Conservation (phyloP, 805 yeast species). For the Ogataea methanolica region DNA sequence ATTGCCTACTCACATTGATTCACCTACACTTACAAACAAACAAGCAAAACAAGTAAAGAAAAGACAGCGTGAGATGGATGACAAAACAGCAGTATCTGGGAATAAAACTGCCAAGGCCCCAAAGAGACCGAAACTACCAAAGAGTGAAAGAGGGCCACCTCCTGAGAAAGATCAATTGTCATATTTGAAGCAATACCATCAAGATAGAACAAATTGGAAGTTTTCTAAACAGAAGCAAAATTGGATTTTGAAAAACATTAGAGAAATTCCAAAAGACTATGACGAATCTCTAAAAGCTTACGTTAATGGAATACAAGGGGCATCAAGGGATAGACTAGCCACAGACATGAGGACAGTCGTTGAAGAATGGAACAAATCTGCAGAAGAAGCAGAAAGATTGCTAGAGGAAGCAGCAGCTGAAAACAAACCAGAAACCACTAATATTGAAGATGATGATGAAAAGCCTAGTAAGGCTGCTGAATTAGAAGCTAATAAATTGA, state of each 20-base stretch:
- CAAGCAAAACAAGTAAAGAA: conserved; percentile 38
- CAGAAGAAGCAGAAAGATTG: conserved; percentile 36
- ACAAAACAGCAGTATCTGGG: conserved; percentile 17
- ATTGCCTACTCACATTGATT: conserved; percentile 39
- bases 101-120: conserved; percentile 48
- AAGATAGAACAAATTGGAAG: conserved; percentile 66
- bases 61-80: conserved; percentile 22
- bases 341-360: conserved; percentile 44
- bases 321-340: conserved; percentile 54
- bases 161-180: conserved; percentile 74
- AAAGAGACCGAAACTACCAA: conserved; percentile 66
- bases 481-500: conserved; percentile 5
- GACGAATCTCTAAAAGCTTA: conserved; percentile 47
- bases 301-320: conserved; percentile 64
- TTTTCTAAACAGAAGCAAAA: conserved; percentile 84
- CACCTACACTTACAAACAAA: conserved; percentile 36
- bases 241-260: conserved; percentile 69
- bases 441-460: background rate
- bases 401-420: conserved; percentile 29
- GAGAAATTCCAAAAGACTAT: conserved; percentile 47
- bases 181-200: conserved; percentile 54
- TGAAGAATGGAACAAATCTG: conserved; percentile 51
- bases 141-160: conserved; percentile 60
- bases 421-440: conserved; percentile 16
- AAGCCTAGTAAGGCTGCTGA: conserved; percentile 2